phyloP scores from a whole-genome alignment of 371 early-diverging fungal species.

The Chytridium lagenaria region DNA sequence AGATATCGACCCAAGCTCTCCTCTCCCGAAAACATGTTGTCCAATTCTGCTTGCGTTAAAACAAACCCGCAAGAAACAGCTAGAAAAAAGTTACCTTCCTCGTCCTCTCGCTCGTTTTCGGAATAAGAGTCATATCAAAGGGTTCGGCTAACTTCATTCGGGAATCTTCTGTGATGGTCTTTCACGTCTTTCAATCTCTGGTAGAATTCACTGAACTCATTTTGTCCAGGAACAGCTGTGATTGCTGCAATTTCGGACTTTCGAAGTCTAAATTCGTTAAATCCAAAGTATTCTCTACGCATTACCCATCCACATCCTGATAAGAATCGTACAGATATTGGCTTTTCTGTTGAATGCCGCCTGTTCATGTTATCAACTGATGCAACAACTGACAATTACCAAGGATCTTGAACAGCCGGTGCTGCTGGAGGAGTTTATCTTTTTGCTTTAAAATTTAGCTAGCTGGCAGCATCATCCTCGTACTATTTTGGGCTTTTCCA shows the following conservation, averaged over 20 bases:
- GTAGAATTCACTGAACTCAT: constrained; percentile 88
- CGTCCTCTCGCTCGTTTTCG: constrained; percentile 63
- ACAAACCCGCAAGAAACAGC: too few relatives aligned
- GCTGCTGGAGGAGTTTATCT: constrained; percentile 84
- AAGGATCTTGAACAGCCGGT: constrained; percentile 73
- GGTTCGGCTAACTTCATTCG: constrained; percentile 79
- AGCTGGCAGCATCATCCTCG: constrained; percentile 13
- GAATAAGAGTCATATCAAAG: constrained; percentile 78
- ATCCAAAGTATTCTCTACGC: background rate
- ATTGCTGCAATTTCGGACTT: constrained; percentile 76
- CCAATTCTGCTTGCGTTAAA: constrained; percentile 62
- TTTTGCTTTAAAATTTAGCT: constrained; percentile 62
- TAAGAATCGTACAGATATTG: constrained; percentile 68
- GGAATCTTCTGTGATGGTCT: constrained; percentile 83
- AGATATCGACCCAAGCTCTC: constrained; percentile 86
- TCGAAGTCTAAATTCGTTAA: constrained; percentile 56
- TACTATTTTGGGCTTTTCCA: constrained; percentile 74
- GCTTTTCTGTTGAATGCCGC: constrained; percentile 73
- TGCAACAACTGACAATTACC: constrained; percentile 18
- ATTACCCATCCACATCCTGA: constrained; percentile 72
- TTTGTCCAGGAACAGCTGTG: constrained; percentile 56
- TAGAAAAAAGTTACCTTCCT: constrained; percentile 64
- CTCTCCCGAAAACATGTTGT: constrained; percentile 90
- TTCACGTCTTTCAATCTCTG: constrained; percentile 80
- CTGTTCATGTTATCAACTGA: constrained; percentile 29